Evolutionary conservation across 352 stramenopile genomes (phyloP), one percentile per base, ranked within the genome.

Genomic region (Phytophthora agathidicida): DNA sequence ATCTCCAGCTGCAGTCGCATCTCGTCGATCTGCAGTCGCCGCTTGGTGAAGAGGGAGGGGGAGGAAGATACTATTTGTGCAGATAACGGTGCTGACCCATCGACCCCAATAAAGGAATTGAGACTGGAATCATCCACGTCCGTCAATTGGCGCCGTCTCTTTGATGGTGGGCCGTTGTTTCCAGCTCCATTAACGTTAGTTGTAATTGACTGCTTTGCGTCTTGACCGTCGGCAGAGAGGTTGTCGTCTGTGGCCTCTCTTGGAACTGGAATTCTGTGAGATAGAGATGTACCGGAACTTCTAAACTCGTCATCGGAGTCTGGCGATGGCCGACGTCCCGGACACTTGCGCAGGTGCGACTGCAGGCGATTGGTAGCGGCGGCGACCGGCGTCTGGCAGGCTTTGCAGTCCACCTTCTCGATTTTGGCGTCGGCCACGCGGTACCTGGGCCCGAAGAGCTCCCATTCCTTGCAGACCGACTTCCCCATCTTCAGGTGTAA

Each of bases 341-440:
- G 69, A 50, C 80, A 89, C 20, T 78, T 51, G 42, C 80, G 80
- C 60, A 89, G 38, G 36, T 89, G 80, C 28, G 80, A 88, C 56
- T 89, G 73, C 31, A 89, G 66, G 19, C 80, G 80, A 47, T 88
- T 89, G 4, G 78, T 71, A 7, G 77, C 73, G 6, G 80, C 80
- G 0, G 80, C 80, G 17, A 87, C 77, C 46, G 81, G 80, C 51
- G 79, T 83, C 2, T 80, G 52, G 39, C 80, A 89, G 16, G 77
- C 75, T 31, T 85, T 84, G 63, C 80, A 89, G 68, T 89, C 65
- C 27, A 89, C 80, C 26, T 84, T 87, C 26, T 83, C 70, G 14
- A 55, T 69, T 65, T 86, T 88, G 52, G 80, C 77, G 53, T 63
- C 77, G 1, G 43, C 19, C 13, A 86, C 67, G 49, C 75, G 71